Conservation (phyloP, 75 land plant genomes). For the Azolla pinnata region DNA sequence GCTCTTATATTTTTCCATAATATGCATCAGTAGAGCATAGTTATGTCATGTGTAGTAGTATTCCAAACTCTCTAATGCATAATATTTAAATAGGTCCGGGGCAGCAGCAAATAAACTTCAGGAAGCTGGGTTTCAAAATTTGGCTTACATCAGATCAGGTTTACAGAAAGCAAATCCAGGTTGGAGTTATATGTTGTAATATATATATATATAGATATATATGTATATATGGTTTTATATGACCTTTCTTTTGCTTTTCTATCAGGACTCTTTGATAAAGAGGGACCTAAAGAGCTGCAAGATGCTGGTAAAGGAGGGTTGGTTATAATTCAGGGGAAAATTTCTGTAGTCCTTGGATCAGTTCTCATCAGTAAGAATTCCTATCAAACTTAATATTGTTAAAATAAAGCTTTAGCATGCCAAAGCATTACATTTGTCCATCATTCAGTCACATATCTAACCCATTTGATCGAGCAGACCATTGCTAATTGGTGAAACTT, state of each 20-base stretch:
- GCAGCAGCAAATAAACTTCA: constrained; percentile 66
- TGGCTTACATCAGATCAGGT: constrained; percentile 72
- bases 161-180: constrained; percentile 82
- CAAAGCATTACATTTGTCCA: not conserved
- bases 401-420: not conserved
- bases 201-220: too few relatives aligned
- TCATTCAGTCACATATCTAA: too few relatives aligned
- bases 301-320: constrained; percentile 92
- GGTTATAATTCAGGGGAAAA: constrained; percentile 72
- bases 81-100: constrained; percentile 49
- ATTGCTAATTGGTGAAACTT: too few relatives aligned
- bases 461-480: too few relatives aligned
- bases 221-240: too few relatives aligned
- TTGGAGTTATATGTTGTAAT: constrained; percentile 13
- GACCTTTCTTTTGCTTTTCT: not conserved
- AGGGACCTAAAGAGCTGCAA: constrained; percentile 60
- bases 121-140: constrained; percentile 56
- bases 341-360: constrained; percentile 73
- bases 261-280: constrained; percentile 68
- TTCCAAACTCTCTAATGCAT: too few relatives aligned
- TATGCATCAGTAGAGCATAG: too few relatives aligned
- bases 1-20: too few relatives aligned
- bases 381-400: not conserved
- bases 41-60: too few relatives aligned
- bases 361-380: constrained; percentile 58